Evolutionary conservation across 2,329 filamentous ascomycete genomes (phyloP), one percentile per base, ranked within the genome.

Genomic region (Botryotinia narcissicola): DNA sequence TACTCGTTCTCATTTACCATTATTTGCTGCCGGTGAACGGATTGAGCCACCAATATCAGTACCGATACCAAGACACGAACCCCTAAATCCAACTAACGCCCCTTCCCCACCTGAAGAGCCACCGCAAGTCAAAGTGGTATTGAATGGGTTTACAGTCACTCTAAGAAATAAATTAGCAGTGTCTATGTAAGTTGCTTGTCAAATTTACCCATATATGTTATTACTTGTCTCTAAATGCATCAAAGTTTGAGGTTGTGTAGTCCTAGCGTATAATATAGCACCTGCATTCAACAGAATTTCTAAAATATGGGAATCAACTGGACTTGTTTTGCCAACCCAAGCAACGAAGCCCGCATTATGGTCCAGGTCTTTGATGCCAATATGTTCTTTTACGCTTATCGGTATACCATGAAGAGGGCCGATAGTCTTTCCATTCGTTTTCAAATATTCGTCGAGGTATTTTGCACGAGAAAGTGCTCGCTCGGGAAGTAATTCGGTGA

Each of bases 21-120:
- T 84, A 72, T 84, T 84, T 12, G 84, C 84, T 18, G 85, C 84
- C 2, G 86, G 86, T 16, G 79, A 82, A 20, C 86, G 80, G 71
- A 87, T 85, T 0, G 82, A 84, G 7, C 86, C 86, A 20, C 86
- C 85, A 73, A 88, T 87, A 75, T 88, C 86, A 8, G 85, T 85
- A 0, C 86, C 88, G 64, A 89, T 84, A 1, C 87, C 87, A 16
- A 89, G 80, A 78, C 83, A 83, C 20, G 85, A 87, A 16, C 87
- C 87, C 35, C 84, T 80, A 37, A 88, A 81, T 1, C 84, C 87
- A 20, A 88, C 73, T 4, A 89, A 79, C 0, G 88, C 87, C 1
- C 87, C 87, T 80, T 90, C 88, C 62, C 88, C 88, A 60, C 88
- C 88, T 10, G 85, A 87, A 6, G 84, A 86, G 3, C 87, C 88